A percentile compares a stretch with the other conserved stretches of the same genome.
Conservation (phyloP, 2,329 filamentous ascomycete genomes). For the Penicillium sp. region DNA sequence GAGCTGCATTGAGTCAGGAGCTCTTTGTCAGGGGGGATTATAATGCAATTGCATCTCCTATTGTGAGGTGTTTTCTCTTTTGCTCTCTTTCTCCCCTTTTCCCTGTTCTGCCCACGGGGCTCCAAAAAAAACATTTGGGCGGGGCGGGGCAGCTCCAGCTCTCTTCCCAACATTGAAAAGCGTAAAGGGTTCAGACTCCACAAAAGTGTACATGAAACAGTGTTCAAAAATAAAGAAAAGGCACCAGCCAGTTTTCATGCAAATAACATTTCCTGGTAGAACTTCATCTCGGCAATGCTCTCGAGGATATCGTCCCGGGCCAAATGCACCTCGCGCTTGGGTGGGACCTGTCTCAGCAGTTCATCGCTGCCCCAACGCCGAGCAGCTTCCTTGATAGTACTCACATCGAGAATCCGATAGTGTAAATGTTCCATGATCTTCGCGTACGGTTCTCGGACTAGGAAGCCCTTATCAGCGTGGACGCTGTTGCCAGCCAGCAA, state of each 20-base stretch:
- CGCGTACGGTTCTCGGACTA: constrained; percentile 74
- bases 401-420: constrained; percentile 91
- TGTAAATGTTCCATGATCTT: constrained; percentile 77
- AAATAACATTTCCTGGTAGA: constrained; percentile 77
- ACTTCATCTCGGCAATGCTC: constrained; percentile 89
- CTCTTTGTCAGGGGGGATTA: neutral
- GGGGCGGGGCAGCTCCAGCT: too few species aligned
- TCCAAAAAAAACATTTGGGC: too few species aligned
- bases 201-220: too few species aligned
- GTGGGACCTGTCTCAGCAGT: constrained; percentile 65
- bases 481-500: constrained; percentile 91
- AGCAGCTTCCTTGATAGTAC: constrained; percentile 86
- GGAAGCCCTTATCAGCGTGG: constrained; percentile 84
- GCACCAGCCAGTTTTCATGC: constrained; percentile 1
- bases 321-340: constrained; percentile 77
- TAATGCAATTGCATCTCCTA: neutral
- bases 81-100: neutral
- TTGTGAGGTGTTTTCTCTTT: neutral
- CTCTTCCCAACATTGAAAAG: too few species aligned
- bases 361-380: constrained; percentile 75
- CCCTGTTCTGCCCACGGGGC: neutral
- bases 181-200: too few species aligned
- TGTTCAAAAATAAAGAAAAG: too few species aligned
- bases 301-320: constrained; percentile 90
- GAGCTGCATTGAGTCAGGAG: neutral